A percentile compares a stretch with the other conserved stretches of the same genome.
Conservation (phyloP, 2,329 filamentous ascomycete species). For the Calonectria pseudoturangicola region DNA sequence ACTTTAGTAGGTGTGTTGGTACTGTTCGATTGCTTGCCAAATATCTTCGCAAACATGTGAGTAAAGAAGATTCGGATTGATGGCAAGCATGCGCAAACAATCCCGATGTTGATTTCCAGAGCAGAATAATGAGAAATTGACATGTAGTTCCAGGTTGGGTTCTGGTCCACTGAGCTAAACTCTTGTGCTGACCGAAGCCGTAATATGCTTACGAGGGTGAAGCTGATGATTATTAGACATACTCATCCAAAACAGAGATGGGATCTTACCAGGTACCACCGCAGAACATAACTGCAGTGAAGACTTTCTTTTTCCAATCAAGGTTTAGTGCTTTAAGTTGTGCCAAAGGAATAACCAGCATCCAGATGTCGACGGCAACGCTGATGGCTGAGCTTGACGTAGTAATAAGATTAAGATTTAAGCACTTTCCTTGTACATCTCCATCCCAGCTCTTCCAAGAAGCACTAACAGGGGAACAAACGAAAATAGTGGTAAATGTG, state of each 20-base stretch:
- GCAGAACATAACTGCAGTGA: not conserved
- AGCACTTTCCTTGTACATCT: not conserved
- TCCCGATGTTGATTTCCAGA: slow-evolving; percentile 5
- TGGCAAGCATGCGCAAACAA: slow-evolving; percentile 14
- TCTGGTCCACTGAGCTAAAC: slow-evolving; percentile 7
- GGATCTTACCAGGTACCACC: slow-evolving; percentile 6
- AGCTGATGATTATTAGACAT: not conserved
- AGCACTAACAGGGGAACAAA: not conserved
- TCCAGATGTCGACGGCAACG: slow-evolving; percentile 9
- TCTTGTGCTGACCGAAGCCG: slow-evolving; percentile 15
- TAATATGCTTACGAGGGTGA: slow-evolving; percentile 2
- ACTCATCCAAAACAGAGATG: not conserved
- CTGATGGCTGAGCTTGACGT: slow-evolving; percentile 1
- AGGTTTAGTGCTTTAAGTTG: slow-evolving; percentile 1
- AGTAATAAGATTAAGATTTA: not conserved
- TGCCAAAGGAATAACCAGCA: not conserved
- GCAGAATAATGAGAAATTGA: slow-evolving; percentile 17
- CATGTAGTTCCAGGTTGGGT: slow-evolving; percentile 15
- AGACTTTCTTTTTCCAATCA: slow-evolving; percentile 6
- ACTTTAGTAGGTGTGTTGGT: not conserved
- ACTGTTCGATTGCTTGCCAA: not conserved
- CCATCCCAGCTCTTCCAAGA: slow-evolving; percentile 14
- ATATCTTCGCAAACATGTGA: not conserved
- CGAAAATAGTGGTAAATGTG: not conserved
- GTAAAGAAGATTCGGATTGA: not conserved